Percentiles rank a stretch among this genome's conserved stretches.
Conservation (phyloP, 805 yeast genomes). For the Wickerhamiella musiphila region DNA sequence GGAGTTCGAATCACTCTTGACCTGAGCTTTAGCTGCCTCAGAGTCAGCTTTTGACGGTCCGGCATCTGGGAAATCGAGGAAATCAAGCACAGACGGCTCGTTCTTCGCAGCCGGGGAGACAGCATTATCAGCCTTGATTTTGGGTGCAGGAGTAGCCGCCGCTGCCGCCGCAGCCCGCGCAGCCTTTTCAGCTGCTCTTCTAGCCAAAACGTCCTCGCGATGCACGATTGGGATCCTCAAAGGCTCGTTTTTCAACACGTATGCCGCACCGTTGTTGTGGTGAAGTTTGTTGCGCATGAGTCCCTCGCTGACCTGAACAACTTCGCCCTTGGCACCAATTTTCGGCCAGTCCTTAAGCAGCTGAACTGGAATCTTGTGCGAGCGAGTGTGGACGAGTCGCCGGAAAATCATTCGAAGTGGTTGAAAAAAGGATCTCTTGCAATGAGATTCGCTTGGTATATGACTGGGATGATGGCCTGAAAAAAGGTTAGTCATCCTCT, state of each 20-base stretch:
- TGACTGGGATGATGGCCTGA: no score
- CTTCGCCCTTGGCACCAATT: constrained; percentile 54
- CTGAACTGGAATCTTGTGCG: constrained; percentile 42
- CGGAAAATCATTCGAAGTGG: constrained; percentile 2
- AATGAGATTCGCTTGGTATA: no score
- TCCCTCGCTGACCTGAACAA: constrained; percentile 59
- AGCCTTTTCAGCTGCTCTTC: not conserved
- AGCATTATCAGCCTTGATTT: not conserved
- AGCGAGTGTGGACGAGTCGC: constrained; percentile 12
- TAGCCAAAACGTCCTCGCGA: constrained; percentile 5
- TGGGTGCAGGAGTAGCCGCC: not conserved
- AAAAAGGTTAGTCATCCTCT: no score
- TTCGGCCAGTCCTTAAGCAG: constrained; percentile 48
- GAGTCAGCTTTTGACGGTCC: no score
- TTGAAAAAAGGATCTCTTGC: no score
- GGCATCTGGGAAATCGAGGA: constrained; percentile 10
- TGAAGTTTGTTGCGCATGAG: constrained; percentile 69
- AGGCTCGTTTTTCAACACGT: constrained; percentile 28
- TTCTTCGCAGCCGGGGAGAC: no score
- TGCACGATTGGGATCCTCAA: constrained; percentile 14
- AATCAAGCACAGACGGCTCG: constrained; percentile 10
- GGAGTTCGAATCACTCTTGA: no score
- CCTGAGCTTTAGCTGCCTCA: no score
- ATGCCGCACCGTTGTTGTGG: constrained; percentile 55
- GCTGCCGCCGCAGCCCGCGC: constrained; percentile 1